Evolutionary conservation across 2,329 filamentous ascomycete genomes (phyloP), one percentile per base, ranked within the genome.

Genomic region (Tolypocladium endophyticum): DNA sequence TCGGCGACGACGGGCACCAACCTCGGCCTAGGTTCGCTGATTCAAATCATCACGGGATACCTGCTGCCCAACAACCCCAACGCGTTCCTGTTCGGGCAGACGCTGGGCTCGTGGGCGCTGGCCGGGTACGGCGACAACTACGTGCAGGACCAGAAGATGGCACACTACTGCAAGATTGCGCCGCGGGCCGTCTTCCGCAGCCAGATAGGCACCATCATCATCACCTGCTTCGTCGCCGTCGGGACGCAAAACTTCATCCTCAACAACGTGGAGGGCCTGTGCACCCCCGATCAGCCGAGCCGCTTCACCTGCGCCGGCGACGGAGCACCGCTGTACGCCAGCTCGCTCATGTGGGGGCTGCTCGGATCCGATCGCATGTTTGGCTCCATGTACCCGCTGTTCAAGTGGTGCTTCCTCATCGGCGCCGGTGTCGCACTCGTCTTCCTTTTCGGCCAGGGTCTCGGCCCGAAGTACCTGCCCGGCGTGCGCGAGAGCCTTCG

Each of bases 141-240:
- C 61, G 69, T 75, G 70, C 73, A 76, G 62, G 79, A 81, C 62
- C 73, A 81, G 73, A 81, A 81, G 66, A 68, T 81, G 41, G 79
- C 73, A 1, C 78, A 80, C 60, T 81, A 81, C 66, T 68, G 80
- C 59, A 81, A 82, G 64, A 76, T 81, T 50, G 74, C 79, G 0
- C 77, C 76, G 0, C 71, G 74, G 5, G 77, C 75, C 14, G 70
- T 78, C 3, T 81, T 82, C 66, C 72, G 74, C 39, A 76, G 74
- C 9, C 79, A 82, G 66, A 74, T 76, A 2, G 72, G 72, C 43
- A 76, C 77, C 47, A 77, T 77, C 50, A 65, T 80, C 60, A 62
- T 77, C 16, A 79, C 78, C 39, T 79, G 77, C 14, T 70, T 81
- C 45, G 69, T 79, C 4, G 78, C 77, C 6, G 75, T 76, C 4